Evolutionary conservation across 2,329 filamentous ascomycete genomes (phyloP).

Genomic region (Colletotrichum sublineola): DNA sequence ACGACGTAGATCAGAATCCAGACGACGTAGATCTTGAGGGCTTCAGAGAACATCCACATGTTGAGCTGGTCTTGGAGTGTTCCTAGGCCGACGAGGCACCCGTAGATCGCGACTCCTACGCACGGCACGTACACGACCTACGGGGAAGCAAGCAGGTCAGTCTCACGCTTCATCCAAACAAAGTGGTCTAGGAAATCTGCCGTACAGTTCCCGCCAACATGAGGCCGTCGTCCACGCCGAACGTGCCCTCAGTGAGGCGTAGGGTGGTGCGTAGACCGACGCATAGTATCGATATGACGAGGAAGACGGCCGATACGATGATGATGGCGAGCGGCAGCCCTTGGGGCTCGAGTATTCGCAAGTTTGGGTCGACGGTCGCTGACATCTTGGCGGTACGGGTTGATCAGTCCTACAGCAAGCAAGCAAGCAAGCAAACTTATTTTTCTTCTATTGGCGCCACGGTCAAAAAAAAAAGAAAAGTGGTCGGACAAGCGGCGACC

Average conservation of each 20-base stretch:
- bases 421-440: not conserved
- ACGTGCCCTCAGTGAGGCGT: constrained; percentile 31
- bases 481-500: not conserved
- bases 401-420: constrained; percentile 2
- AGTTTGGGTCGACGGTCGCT: constrained; percentile 32
- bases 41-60: constrained; percentile 45
- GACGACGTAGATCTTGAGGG: constrained; percentile 44
- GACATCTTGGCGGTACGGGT: constrained; percentile 33
- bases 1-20: constrained; percentile 48
- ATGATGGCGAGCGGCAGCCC: constrained; percentile 38
- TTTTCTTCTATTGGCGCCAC: not conserved
- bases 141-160: not conserved
- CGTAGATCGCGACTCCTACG: constrained; percentile 42
- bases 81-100: constrained; percentile 45
- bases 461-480: too few species aligned
- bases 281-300: constrained; percentile 35
- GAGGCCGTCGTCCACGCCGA: constrained; percentile 43
- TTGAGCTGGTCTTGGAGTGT: constrained; percentile 45
- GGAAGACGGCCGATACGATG: constrained; percentile 34
- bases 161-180: not conserved
- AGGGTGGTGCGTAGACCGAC: constrained; percentile 32
- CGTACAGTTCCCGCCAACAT: constrained; percentile 42
- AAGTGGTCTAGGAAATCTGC: too few species aligned
- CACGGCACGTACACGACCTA: constrained; percentile 42
- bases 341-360: constrained; percentile 32